Evolutionary conservation across 768 basidiomycete genomes (phyloP).

Genomic region (Xanthoconium stramineum): DNA sequence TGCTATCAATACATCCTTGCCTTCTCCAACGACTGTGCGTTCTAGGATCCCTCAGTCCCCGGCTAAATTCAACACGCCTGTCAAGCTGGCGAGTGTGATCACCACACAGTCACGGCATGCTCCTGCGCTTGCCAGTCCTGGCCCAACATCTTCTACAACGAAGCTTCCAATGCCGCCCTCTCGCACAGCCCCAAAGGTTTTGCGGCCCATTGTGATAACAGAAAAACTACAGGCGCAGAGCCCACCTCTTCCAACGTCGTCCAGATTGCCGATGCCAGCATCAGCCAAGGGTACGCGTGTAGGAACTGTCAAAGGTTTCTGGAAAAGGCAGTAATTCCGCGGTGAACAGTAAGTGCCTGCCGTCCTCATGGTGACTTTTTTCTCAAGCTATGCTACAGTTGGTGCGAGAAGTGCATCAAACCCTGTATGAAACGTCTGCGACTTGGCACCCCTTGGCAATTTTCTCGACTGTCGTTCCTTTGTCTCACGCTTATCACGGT

Average conservation of each 20-base stretch:
- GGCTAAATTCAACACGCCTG: constrained; percentile 27
- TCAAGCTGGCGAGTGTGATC: constrained; percentile 29
- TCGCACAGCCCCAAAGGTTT: constrained; percentile 9
- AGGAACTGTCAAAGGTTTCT: constrained; percentile 31
- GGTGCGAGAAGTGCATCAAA: not conserved
- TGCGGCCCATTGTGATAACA: not conserved
- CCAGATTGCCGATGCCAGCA: constrained; percentile 27
- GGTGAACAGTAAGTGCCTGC: constrained; percentile 6
- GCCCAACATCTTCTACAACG: constrained; percentile 9
- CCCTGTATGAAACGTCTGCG: constrained; percentile 6
- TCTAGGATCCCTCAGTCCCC: constrained; percentile 24
- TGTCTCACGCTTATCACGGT: constrained; percentile 6
- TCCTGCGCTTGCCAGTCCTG: not conserved
- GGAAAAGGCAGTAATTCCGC: constrained; percentile 23
- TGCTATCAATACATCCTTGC: not conserved
- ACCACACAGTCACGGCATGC: constrained; percentile 21
- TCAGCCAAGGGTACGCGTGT: constrained; percentile 19
- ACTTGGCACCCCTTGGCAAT: not conserved
- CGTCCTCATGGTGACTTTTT: not conserved
- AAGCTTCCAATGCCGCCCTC: constrained; percentile 23
- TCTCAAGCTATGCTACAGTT: not conserved
- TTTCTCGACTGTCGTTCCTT: not conserved
- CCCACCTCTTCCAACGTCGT: not conserved
- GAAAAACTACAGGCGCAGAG: constrained; percentile 8
- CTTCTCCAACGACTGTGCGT: constrained; percentile 2